phyloP scores from a whole-genome alignment of 768 basidiomycete genomes.

The Kwoniella sp. region DNA sequence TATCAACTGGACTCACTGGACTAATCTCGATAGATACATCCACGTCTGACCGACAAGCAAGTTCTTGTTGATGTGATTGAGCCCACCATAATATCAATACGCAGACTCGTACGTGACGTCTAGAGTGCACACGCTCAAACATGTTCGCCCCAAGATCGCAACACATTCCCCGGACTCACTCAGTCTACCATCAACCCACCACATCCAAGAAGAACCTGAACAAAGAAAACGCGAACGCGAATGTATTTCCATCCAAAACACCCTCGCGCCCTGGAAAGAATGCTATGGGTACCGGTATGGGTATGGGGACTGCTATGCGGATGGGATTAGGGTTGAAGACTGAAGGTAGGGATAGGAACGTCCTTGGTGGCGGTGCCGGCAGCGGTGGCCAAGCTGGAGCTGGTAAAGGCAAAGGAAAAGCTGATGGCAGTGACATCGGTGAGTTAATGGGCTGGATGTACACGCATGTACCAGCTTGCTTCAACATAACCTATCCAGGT shows the following conservation, averaged over 20 bases:
- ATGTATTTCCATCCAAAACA: constrained; percentile 42
- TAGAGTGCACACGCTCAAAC: too few species aligned
- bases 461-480: too few species aligned
- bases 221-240: constrained; percentile 42
- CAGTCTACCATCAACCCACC: constrained; percentile 20
- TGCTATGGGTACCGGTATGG: constrained; percentile 2
- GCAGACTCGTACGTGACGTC: background rate
- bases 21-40: too few species aligned
- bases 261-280: constrained; percentile 35
- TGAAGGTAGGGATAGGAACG: constrained; percentile 42
- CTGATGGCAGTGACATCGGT: constrained; percentile 47
- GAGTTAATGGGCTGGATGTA: constrained; percentile 8
- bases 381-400: background rate
- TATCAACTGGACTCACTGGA: too few species aligned
- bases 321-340: constrained; percentile 39
- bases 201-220: constrained; percentile 36
- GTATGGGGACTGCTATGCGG: constrained; percentile 19
- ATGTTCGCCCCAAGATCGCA: constrained; percentile 46
- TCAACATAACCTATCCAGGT: constrained; percentile 4
- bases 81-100: background rate
- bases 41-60: too few species aligned
- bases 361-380: too few species aligned
- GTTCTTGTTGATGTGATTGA: constrained; percentile 4
- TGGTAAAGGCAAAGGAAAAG: constrained; percentile 28
- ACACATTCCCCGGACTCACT: constrained; percentile 30